Conservation (phyloP, 1,284 basidiomycete genomes). For the Amylostereum areolatum region DNA sequence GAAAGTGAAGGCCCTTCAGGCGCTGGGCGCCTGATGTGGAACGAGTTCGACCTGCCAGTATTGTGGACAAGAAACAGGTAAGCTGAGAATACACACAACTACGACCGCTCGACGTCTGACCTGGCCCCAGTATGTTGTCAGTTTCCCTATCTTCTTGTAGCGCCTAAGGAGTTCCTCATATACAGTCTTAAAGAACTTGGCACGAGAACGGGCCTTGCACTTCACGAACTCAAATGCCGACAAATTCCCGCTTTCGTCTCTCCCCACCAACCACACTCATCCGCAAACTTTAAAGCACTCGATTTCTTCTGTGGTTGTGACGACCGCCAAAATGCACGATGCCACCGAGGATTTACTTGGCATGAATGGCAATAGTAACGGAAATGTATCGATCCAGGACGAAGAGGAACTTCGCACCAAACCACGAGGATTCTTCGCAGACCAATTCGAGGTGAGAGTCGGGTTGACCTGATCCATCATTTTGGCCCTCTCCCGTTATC, state of each 20-base stretch:
- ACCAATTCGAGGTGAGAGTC: conserved; percentile 80
- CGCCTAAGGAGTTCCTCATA: conserved; percentile 42
- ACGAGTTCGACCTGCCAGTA: conserved; percentile 81
- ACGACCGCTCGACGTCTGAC: conserved; percentile 3
- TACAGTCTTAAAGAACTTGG: conserved; percentile 59
- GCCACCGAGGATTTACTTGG: neutral
- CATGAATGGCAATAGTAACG: conserved; percentile 4
- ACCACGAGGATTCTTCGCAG: conserved; percentile 82
- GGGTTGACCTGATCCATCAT: neutral
- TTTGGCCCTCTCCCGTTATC: neutral
- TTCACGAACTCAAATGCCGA: conserved; percentile 51
- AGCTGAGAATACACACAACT: conserved; percentile 22
- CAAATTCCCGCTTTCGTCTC: conserved; percentile 15
- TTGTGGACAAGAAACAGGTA: conserved; percentile 92
- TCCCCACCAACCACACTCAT: conserved; percentile 19
- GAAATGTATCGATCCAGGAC: conserved; percentile 23
- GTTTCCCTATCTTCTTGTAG: conserved; percentile 20
- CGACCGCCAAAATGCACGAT: conserved; percentile 32
- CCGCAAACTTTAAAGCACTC: conserved; percentile 30
- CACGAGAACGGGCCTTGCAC: conserved; percentile 65
- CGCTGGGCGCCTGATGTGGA: conserved; percentile 87
- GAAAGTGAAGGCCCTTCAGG: conserved; percentile 79
- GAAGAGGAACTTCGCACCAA: conserved; percentile 38
- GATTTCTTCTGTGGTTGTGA: conserved; percentile 51
- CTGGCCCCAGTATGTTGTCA: neutral